Conservation (phyloP, 108 stramenopile species). For the Aurantiochytrium sp. region DNA sequence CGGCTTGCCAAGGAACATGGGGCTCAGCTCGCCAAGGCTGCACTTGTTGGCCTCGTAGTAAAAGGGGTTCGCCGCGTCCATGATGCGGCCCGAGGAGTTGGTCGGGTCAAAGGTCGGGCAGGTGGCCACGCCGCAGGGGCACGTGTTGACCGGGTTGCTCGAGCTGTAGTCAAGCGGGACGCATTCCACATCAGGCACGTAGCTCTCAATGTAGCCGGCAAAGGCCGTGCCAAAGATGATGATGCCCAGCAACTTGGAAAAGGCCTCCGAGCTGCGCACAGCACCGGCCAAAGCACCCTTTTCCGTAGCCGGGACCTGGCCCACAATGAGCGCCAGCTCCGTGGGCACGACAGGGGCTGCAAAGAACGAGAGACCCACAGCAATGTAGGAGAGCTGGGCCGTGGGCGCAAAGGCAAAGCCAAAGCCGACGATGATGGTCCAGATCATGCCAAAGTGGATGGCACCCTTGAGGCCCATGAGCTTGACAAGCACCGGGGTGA, state of each 20-base stretch:
- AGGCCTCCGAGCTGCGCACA: neutral
- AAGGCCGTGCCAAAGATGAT: neutral
- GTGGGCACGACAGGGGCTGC: neutral
- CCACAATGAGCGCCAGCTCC: neutral
- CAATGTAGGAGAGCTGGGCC: neutral
- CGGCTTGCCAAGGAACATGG: neutral
- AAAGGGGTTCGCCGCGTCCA: neutral
- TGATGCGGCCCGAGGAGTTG: neutral
- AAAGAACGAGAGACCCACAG: neutral
- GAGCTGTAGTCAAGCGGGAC: neutral
- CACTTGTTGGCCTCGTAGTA: neutral
- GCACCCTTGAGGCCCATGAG: neutral
- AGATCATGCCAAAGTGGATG: neutral
- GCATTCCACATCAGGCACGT: neutral
- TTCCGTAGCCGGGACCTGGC: neutral
- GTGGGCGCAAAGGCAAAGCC: neutral
- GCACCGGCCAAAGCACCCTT: neutral
- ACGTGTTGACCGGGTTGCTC: neutral
- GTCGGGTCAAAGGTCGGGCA: neutral
- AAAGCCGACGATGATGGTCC: neutral
- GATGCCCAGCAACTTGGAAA: neutral
- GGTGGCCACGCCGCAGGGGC: neutral
- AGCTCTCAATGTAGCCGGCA: neutral
- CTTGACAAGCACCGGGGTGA: neutral
- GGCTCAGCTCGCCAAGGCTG: neutral